These are phyloP conservation scores for Mrakia hoshinonis DNA, from an alignment of 768 basidiomycete genomes.

Conservation along the genomic window DNA sequence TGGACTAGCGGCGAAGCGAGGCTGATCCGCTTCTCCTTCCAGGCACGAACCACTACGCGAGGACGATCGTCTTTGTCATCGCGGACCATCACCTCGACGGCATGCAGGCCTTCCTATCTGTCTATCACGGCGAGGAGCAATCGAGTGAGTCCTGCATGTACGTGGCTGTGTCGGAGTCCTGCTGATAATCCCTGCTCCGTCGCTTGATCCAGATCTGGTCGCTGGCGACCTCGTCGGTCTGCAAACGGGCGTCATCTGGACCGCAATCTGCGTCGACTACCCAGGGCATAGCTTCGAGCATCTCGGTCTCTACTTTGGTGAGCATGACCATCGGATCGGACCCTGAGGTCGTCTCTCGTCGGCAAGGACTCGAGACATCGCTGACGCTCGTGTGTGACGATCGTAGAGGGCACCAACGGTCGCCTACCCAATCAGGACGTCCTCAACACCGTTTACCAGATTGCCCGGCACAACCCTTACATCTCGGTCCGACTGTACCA, in stretches of 20 bases:
- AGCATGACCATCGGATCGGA: no score
- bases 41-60: conserved; percentile 82
- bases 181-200: background rate
- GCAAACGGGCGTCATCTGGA: conserved; percentile 83
- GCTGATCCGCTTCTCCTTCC: background rate
- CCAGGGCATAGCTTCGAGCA: conserved; percentile 95
- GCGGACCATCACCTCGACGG: conserved; percentile 84
- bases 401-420: conserved; percentile 83
- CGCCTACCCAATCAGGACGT: conserved; percentile 93
- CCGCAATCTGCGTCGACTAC: conserved; percentile 86
- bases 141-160: conserved; percentile 48
- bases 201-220: conserved; percentile 1
- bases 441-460: conserved; percentile 66
- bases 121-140: conserved; percentile 65
- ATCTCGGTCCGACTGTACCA: conserved; percentile 77
- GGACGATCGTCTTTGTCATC: conserved; percentile 82
- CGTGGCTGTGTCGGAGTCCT: background rate
- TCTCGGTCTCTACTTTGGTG: conserved; percentile 88
- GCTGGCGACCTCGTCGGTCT: conserved; percentile 6
- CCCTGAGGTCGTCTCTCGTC: background rate
- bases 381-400: background rate
- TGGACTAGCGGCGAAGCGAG: background rate
- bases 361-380: background rate
- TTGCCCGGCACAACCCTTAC: conserved; percentile 61
- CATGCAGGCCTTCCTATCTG: conserved; percentile 80